Base-by-base conservation (phyloP, 768 basidiomycete species). In the Daedalea quercina region DNA sequence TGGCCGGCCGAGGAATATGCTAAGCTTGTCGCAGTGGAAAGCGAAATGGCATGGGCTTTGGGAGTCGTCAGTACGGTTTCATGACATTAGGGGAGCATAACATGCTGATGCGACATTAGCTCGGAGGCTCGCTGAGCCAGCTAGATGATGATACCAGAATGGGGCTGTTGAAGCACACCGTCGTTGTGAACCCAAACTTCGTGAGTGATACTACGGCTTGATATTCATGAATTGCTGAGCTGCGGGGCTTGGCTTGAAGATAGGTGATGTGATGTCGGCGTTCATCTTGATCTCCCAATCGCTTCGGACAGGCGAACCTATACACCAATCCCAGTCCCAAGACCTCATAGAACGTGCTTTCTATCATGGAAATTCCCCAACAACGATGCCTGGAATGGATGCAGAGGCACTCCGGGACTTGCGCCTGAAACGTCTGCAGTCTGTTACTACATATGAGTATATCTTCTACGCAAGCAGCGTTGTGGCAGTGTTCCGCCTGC, bases 181-280 rank as follows among this genome's bases (percentile, higher is more conserved):
- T 74, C 31, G 72, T 78, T 51, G 67, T 82, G 37, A 78, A 82
- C 58, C 80, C 81, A 0, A 73, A 76, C 58, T 78, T 81, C 56
- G 79, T 77, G 53, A 56, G 73, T 71, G 26, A 3, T 26, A 37
- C 34, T 19, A 40, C 43, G 7, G 23, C 24, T 9, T 7, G 4
- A 15, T 15, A 40, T 37, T 35, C 47, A 19, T 31, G 6, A 11
- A 31, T 31, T 35, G 9, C 44, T 44, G 44, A 23, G 25, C 28
- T 4, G 11, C 28, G 6, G 6, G 6, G 4, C 11, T 31, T 6
- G 4, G 24, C 9, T 42, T 26, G 4, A 54, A 75, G 70, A 70
- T 69, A 45, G 62, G 66, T 24, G 78, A 80, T 51, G 71, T 78
- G 8, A 69, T 78, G 54, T 65, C 75, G 0, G 65, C 68, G 7